These are phyloP conservation scores for Rhynchospora tenuis DNA, from an alignment of 176 grass and related monocot genomes.

Conservation along the genomic window DNA sequence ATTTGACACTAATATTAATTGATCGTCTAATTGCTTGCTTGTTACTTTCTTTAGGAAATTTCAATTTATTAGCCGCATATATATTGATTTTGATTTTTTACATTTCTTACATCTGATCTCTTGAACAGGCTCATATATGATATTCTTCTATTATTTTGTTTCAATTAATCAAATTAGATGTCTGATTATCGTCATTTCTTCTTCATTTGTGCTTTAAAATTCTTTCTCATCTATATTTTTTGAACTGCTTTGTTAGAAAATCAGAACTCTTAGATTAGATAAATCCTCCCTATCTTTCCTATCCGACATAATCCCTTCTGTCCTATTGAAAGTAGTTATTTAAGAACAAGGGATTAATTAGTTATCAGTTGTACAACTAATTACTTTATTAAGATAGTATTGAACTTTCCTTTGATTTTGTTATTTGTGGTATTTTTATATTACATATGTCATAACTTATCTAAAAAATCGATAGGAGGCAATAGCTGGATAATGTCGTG, in stretches of 20 bases:
- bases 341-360: too few relatives aligned
- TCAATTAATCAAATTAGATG: neutral
- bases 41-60: neutral
- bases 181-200: neutral
- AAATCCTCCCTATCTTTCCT: neutral
- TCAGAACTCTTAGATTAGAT: neutral
- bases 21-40: neutral
- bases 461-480: conserved; percentile 44
- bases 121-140: neutral
- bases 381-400: too few relatives aligned
- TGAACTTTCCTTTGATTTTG: neutral
- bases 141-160: neutral
- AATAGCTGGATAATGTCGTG: conserved; percentile 75
- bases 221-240: neutral
- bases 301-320: neutral
- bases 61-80: neutral
- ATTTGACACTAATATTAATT: conserved; percentile 18
- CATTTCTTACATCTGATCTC: neutral
- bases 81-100: neutral
- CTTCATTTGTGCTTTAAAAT: conserved; percentile 1
- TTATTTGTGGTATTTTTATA: neutral
- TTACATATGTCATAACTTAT: neutral
- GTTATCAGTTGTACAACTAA: too few relatives aligned
- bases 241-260: neutral
- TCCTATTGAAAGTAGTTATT: too few relatives aligned